Conservation (phyloP, 441 rosid species). For the Gossypium davidsonii region DNA sequence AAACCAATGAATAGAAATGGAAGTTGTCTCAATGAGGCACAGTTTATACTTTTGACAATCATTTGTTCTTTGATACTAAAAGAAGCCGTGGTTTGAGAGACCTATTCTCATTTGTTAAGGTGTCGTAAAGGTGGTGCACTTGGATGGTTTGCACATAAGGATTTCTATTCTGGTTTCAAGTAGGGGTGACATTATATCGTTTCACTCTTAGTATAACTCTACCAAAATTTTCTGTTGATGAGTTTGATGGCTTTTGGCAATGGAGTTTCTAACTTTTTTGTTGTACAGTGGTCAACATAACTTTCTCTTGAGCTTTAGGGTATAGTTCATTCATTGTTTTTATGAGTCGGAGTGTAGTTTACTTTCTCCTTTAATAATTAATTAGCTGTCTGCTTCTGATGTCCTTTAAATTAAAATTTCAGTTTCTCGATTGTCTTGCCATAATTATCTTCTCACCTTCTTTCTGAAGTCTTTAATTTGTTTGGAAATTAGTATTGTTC, state of each 20-base stretch:
- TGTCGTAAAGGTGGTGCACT: slow-evolving; percentile 5
- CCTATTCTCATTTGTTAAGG: slow-evolving; percentile 7
- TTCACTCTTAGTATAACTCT: not conserved
- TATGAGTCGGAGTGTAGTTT: not conserved
- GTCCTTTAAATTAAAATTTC: not conserved
- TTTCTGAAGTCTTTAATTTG: not conserved
- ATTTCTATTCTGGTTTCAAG: not conserved
- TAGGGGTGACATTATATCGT: not conserved
- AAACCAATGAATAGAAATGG: slow-evolving; percentile 20
- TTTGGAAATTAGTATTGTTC: not conserved
- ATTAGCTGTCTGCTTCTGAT: not conserved
- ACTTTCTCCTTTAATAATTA: not conserved
- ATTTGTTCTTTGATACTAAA: slow-evolving; percentile 3
- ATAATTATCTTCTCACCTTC: not conserved
- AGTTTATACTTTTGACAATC: not conserved
- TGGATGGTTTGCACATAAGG: not conserved
- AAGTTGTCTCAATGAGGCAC: slow-evolving; percentile 4
- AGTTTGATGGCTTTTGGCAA: not conserved
- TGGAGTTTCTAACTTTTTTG: not conserved
- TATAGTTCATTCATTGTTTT: not conserved
- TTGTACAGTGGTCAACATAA: not conserved
- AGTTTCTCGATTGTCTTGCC: not conserved
- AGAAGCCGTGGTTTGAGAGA: slow-evolving; percentile 8
- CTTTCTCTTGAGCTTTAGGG: not conserved
- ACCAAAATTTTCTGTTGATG: not conserved